Percentiles rank a stretch among this genome's conserved stretches.
Conservation (phyloP, 495 filamentous ascomycete species). For the Penicillium argentinense region DNA sequence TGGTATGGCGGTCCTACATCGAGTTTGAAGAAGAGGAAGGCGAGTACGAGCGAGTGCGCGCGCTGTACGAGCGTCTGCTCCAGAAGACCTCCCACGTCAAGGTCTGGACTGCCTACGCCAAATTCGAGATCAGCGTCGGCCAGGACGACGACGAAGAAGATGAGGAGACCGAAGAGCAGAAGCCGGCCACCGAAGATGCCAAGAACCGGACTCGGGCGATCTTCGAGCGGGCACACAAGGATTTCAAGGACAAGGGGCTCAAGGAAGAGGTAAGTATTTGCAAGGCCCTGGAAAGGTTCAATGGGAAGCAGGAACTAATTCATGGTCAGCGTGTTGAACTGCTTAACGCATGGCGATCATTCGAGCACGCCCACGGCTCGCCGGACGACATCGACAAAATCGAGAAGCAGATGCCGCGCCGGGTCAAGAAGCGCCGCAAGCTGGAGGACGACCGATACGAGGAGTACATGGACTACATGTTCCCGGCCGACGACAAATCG, state of each 20-base stretch:
- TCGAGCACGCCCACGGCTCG: constrained; percentile 81
- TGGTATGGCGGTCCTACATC: constrained; percentile 96
- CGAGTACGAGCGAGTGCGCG: constrained; percentile 77
- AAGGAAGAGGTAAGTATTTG: constrained; percentile 71
- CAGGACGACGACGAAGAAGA: constrained; percentile 65
- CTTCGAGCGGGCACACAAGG: constrained; percentile 83
- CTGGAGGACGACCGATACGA: constrained; percentile 94
- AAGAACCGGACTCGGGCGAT: constrained; percentile 77
- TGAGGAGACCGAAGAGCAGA: constrained; percentile 61
- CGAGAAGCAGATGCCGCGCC: constrained; percentile 88
- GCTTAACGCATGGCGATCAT: constrained; percentile 86
- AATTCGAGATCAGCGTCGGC: constrained; percentile 89
- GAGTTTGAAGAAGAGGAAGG: constrained; percentile 95
- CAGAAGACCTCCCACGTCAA: constrained; percentile 96
- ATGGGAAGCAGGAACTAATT: constrained; percentile 26
- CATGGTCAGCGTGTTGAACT: constrained; percentile 68
- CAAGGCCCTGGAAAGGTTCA: neutral
- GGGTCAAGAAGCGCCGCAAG: constrained; percentile 91
- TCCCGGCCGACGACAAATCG: constrained; percentile 92
- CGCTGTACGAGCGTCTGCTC: constrained; percentile 88
- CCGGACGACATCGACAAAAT: constrained; percentile 79
- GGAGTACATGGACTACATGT: constrained; percentile 96
- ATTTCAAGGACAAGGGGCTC: constrained; percentile 88
- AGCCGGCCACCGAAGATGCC: constrained; percentile 76
- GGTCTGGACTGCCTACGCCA: constrained; percentile 96